These are phyloP conservation scores for Hydnomerulius pinastri DNA, from an alignment of 768 basidiomycete species.

Conservation along the genomic window DNA sequence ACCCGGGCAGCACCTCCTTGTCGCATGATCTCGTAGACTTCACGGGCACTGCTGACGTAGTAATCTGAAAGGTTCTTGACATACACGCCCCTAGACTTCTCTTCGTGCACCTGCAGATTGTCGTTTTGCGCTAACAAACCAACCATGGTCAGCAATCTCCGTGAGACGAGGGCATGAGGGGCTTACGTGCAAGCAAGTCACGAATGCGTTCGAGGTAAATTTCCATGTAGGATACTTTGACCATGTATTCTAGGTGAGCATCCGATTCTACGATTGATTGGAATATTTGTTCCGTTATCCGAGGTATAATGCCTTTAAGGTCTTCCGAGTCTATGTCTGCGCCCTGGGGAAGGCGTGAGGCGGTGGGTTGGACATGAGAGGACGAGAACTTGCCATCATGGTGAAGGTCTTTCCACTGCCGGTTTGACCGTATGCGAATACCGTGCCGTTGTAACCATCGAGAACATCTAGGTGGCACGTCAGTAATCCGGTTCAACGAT, in stretches of 20 bases:
- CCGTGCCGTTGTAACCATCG: slow-evolving; percentile 97
- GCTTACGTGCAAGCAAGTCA: slow-evolving; percentile 91
- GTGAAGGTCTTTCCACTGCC: slow-evolving; percentile 97
- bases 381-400: slow-evolving; percentile 78
- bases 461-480: slow-evolving; percentile 74
- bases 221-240: slow-evolving; percentile 99
- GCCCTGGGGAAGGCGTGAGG: slow-evolving; percentile 54
- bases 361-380: slow-evolving; percentile 3
- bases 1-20: slow-evolving; percentile 91
- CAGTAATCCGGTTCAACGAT: slow-evolving; percentile 13
- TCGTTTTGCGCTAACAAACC: slow-evolving; percentile 82
- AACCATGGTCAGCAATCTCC: slow-evolving; percentile 5
- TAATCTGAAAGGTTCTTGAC: slow-evolving; percentile 97
- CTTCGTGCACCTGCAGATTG: slow-evolving; percentile 97
- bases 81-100: slow-evolving; percentile 96
- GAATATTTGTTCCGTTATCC: slow-evolving; percentile 99
- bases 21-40: slow-evolving; percentile 99
- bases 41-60: slow-evolving; percentile 93
- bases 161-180: neutral
- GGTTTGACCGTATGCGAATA: slow-evolving; percentile 97
- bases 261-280: slow-evolving; percentile 96
- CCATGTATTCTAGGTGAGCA: slow-evolving; percentile 93
- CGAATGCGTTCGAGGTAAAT: slow-evolving; percentile 97
- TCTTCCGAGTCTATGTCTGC: slow-evolving; percentile 96
- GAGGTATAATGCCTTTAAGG: slow-evolving; percentile 93